phyloP scores from a whole-genome alignment of 441 rosid genomes.

The Brassica balearica region DNA sequence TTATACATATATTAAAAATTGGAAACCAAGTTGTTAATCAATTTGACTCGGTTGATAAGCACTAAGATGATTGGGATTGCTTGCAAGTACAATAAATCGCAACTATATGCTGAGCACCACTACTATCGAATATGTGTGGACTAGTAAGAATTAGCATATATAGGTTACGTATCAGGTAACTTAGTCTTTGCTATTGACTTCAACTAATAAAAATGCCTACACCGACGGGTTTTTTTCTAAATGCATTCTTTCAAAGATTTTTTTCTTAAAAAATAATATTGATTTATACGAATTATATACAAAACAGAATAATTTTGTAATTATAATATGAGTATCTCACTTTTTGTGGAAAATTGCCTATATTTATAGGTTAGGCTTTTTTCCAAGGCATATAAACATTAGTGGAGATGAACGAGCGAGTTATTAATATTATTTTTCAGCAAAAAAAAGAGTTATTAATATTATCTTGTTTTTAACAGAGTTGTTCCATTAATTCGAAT shows the following conservation, averaged over 20 bases:
- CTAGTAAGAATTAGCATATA: constrained; percentile 10
- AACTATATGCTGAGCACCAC: constrained; percentile 28
- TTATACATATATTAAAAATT: constrained; percentile 24
- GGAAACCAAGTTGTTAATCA: constrained; percentile 25
- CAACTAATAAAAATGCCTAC: not conserved
- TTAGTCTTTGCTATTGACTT: not conserved
- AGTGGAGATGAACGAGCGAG: not conserved
- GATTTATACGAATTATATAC: not conserved
- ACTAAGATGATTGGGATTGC: constrained; percentile 41
- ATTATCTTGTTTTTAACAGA: constrained; percentile 24
- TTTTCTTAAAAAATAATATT: not conserved
- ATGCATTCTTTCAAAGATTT: not conserved
- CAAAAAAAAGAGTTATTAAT: not conserved
- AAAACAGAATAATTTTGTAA: not conserved
- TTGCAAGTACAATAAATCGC: constrained; percentile 38
- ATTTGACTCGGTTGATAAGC: constrained; percentile 29
- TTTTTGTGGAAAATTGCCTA: constrained; percentile 13
- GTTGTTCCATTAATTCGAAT: constrained; percentile 25
- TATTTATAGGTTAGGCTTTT: constrained; percentile 11
- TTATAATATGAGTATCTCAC: not conserved
- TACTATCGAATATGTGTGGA: constrained; percentile 27
- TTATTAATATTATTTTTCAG: not conserved
- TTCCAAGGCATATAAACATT: not conserved
- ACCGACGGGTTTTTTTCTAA: not conserved
- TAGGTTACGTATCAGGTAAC: not conserved